These are phyloP conservation scores for Vigna trinervia DNA, from an alignment of 306 rosid genomes.

Conservation along the genomic window DNA sequence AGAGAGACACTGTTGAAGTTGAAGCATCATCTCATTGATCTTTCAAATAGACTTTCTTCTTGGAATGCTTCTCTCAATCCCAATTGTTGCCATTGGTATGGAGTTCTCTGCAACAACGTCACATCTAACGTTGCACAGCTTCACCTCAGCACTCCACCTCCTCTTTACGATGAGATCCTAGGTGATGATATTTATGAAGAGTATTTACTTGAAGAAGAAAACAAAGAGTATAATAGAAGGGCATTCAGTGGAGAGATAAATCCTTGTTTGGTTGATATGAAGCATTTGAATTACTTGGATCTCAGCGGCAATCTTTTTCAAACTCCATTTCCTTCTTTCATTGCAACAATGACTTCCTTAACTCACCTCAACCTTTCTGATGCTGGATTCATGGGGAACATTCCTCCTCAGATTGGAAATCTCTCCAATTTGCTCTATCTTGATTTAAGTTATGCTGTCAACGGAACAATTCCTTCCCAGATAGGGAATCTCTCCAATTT, in stretches of 20 bases:
- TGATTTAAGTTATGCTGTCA: background rate
- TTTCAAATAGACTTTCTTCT: background rate
- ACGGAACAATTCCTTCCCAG: slow-evolving; percentile 12
- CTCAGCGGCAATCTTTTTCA: background rate
- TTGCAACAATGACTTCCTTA: slow-evolving; percentile 16
- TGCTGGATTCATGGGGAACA: background rate
- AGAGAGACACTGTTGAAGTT: background rate
- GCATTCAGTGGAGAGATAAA: background rate
- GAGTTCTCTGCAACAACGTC: background rate
- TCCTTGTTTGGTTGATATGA: slow-evolving; percentile 25
- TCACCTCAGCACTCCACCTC: background rate
- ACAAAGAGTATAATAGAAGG: background rate
- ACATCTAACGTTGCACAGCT: background rate
- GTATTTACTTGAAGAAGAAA: too few species aligned
- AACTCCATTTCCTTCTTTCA: background rate
- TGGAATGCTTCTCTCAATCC: background rate
- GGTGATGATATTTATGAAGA: too few species aligned
- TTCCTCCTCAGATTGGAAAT: slow-evolving; percentile 30
- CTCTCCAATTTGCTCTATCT: slow-evolving; percentile 8
- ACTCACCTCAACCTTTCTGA: background rate
- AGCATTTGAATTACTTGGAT: slow-evolving; percentile 34
- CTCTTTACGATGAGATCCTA: too few species aligned
- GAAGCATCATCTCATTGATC: background rate
- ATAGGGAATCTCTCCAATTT: slow-evolving; percentile 29
- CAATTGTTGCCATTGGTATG: background rate